A percentile compares a stretch with the other conserved stretches of the same genome.
These are phyloP conservation scores for Ophiostoma sp. DNA, from an alignment of 2,329 filamentous ascomycete genomes.

Conservation along the genomic window DNA sequence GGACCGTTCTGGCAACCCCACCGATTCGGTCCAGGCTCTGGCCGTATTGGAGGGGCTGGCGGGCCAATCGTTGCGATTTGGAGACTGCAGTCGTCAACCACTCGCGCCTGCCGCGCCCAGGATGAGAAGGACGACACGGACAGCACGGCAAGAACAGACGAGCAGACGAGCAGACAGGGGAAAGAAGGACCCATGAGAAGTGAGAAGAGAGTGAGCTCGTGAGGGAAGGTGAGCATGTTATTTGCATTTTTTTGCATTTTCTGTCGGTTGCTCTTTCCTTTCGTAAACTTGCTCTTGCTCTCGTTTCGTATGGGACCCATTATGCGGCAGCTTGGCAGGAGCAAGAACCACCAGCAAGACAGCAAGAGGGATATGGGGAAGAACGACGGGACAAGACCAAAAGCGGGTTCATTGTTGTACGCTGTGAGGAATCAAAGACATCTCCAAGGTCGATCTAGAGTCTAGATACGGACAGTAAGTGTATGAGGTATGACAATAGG, in stretches of 20 bases:
- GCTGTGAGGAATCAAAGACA: background rate
- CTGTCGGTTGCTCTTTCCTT: background rate
- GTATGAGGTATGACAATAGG: background rate
- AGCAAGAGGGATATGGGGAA: background rate
- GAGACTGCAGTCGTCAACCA: background rate
- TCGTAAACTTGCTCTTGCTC: background rate
- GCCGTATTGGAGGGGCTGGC: background rate
- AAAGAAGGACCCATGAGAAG: background rate
- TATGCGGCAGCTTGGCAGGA: constrained; percentile 9
- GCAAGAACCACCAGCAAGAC: background rate
- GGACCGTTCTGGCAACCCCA: background rate
- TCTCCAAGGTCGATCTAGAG: background rate
- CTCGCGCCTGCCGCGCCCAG: background rate
- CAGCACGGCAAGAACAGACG: background rate
- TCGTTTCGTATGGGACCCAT: background rate
- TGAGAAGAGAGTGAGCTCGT: background rate
- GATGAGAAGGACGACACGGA: background rate
- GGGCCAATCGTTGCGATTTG: background rate
- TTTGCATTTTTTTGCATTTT: background rate
- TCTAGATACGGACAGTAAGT: background rate
- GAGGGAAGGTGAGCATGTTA: background rate
- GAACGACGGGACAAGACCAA: background rate
- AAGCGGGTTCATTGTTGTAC: background rate
- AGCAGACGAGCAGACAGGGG: background rate
- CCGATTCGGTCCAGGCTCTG: background rate